phyloP scores from a whole-genome alignment of 495 filamentous ascomycete species.

The Hypoxylon subgilvum region DNA sequence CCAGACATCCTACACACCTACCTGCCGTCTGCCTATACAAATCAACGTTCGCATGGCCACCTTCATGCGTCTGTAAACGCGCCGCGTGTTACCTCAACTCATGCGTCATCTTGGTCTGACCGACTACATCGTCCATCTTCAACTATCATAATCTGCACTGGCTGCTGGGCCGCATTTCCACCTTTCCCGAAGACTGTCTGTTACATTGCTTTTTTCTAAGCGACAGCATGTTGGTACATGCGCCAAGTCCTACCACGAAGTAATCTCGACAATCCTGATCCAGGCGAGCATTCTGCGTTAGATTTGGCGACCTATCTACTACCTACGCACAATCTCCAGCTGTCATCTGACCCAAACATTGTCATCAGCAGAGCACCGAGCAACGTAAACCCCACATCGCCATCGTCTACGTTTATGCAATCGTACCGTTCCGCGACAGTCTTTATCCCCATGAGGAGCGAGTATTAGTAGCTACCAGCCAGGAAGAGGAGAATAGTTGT shows the following conservation, averaged over 20 bases:
- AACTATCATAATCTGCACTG: constrained; percentile 3
- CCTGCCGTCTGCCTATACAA: neutral
- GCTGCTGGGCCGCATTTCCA: constrained; percentile 15
- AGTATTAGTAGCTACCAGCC: neutral
- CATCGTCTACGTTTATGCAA: constrained; percentile 1
- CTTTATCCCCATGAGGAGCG: constrained; percentile 14
- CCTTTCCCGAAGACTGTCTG: constrained; percentile 6
- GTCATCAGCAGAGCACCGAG: constrained; percentile 14
- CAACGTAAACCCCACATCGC: constrained; percentile 14
- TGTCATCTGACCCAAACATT: too few relatives aligned
- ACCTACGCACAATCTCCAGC: constrained; percentile 1
- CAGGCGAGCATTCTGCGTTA: neutral
- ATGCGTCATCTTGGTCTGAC: constrained; percentile 28
- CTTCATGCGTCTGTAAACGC: constrained; percentile 26
- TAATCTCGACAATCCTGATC: constrained; percentile 11
- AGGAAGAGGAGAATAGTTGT: neutral
- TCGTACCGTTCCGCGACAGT: neutral
- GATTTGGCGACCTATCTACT: constrained; percentile 5
- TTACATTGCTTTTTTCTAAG: constrained; percentile 19
- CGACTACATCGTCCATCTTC: neutral
- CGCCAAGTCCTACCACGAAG: constrained; percentile 8
- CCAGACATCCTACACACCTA: constrained; percentile 6
- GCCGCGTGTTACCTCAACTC: constrained; percentile 33
- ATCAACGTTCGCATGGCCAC: constrained; percentile 24
- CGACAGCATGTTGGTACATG: constrained; percentile 36